phyloP scores from a whole-genome alignment of 73 alveolate species.

The Paramecium pentaurelia region DNA sequence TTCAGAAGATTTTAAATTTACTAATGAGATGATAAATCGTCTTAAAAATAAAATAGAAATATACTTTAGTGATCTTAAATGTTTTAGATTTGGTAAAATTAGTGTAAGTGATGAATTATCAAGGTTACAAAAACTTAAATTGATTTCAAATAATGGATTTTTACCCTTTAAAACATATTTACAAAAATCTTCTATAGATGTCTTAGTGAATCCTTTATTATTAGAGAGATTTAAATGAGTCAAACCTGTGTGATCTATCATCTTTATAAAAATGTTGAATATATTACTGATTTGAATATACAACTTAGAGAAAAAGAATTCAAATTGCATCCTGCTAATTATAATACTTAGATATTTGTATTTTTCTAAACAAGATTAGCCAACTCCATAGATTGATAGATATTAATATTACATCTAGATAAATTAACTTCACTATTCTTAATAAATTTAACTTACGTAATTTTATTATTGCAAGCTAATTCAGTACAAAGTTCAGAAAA shows the following conservation, averaged over 20 bases:
- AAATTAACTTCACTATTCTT: not conserved
- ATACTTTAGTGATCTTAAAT: not conserved
- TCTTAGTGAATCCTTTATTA: not conserved
- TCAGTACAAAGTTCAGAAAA: not conserved
- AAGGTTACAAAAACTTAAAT: not conserved
- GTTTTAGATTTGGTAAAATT: not conserved
- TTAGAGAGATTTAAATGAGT: not conserved
- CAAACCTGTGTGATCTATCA: slow-evolving; percentile 38
- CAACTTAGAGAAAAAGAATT: slow-evolving; percentile 5
- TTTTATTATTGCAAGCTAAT: not conserved
- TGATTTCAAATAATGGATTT: not conserved
- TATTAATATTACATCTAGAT: slow-evolving; percentile 13
- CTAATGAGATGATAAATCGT: not conserved
- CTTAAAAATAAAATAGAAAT: not conserved
- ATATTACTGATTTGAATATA: not conserved
- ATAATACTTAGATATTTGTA: not conserved
- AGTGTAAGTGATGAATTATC: not conserved
- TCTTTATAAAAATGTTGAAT: not conserved
- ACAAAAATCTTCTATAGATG: not conserved
- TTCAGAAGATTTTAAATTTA: not conserved
- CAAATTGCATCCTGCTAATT: not conserved
- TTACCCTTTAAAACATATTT: slow-evolving; percentile 20
- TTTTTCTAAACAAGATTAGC: slow-evolving; percentile 4
- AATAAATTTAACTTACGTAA: not conserved
- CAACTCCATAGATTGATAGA: not conserved